A percentile compares a stretch with the other conserved stretches of the same genome.
These are phyloP conservation scores for Gentiana dahurica DNA, from an alignment of 257 asterid genomes.

Conservation along the genomic window DNA sequence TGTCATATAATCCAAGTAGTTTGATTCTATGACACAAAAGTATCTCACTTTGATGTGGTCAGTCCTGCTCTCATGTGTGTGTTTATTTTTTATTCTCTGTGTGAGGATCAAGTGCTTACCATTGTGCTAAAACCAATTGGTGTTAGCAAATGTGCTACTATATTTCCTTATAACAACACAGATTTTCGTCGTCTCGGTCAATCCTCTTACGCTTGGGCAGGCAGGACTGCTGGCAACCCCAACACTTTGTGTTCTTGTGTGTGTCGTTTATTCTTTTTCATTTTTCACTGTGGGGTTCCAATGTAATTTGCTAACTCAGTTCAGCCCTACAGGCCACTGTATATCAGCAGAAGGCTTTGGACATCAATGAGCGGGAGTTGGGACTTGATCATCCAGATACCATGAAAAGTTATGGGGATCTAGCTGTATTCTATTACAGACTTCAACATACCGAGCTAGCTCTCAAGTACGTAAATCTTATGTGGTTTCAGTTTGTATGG, in stretches of 20 bases:
- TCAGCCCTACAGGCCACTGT: constrained; percentile 61
- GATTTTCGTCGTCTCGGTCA: too few relatives aligned
- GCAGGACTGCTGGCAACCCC: too few relatives aligned
- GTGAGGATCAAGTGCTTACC: too few relatives aligned
- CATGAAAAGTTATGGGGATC: constrained; percentile 95
- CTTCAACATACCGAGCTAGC: constrained; percentile 92
- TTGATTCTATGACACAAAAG: too few relatives aligned
- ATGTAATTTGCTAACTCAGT: constrained; percentile 14
- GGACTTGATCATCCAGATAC: constrained; percentile 98
- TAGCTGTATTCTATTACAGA: constrained; percentile 92
- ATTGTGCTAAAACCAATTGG: too few relatives aligned
- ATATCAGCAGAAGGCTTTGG: constrained; percentile 94
- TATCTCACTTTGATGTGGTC: too few relatives aligned
- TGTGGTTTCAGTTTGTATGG: constrained; percentile 7
- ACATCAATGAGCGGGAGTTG: constrained; percentile 78
- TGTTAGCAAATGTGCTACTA: too few relatives aligned
- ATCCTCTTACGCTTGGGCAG: too few relatives aligned
- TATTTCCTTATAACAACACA: too few relatives aligned
- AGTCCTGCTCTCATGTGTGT: too few relatives aligned
- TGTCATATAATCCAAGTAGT: not conserved
- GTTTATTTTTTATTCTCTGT: too few relatives aligned
- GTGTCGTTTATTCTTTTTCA: not conserved
- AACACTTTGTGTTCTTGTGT: not conserved
- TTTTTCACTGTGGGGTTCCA: constrained; percentile 8
- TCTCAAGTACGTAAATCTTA: constrained; percentile 52